Evolutionary conservation across 148 eudicot species (phyloP).

Genomic region (Cornus kousa): DNA sequence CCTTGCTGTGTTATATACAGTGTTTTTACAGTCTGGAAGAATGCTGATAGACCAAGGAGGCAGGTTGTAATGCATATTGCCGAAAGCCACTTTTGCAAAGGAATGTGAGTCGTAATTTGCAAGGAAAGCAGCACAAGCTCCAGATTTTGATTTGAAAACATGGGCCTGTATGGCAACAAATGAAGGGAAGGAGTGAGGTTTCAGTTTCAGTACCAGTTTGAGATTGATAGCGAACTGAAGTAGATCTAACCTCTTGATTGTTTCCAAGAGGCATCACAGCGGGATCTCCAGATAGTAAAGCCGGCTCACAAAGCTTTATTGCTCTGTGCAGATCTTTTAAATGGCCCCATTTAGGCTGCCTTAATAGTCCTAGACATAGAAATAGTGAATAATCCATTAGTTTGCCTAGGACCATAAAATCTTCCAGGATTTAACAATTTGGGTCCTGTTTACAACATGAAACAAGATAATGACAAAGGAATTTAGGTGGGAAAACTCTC

Average conservation of each 20-base stretch:
- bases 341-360: conserved; percentile 89
- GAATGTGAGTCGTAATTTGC: conserved; percentile 71
- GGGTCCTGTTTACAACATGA: not conserved
- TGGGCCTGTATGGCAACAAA: conserved; percentile 55
- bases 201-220: not conserved
- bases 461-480: too few relatives aligned
- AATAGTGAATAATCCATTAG: not conserved
- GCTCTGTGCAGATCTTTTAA: conserved; percentile 78
- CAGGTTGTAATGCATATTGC: conserved; percentile 59
- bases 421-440: not conserved
- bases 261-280: conserved; percentile 51
- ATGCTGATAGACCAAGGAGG: conserved; percentile 98
- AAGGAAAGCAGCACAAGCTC: conserved; percentile 86
- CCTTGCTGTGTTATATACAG: conserved; percentile 89
- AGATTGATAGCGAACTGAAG: not conserved
- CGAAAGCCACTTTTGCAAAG: conserved; percentile 62
- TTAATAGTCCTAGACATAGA: conserved; percentile 43
- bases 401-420: not conserved
- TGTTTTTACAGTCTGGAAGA: conserved; percentile 91
- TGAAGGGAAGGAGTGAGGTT: not conserved
- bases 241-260: conserved; percentile 60
- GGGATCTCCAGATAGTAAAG: conserved; percentile 67
- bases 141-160: conserved; percentile 65
- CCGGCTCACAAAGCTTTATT: conserved; percentile 79
- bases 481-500: not conserved